Conservation (phyloP, 2,329 filamentous ascomycete genomes). For the Claviceps sp. region DNA sequence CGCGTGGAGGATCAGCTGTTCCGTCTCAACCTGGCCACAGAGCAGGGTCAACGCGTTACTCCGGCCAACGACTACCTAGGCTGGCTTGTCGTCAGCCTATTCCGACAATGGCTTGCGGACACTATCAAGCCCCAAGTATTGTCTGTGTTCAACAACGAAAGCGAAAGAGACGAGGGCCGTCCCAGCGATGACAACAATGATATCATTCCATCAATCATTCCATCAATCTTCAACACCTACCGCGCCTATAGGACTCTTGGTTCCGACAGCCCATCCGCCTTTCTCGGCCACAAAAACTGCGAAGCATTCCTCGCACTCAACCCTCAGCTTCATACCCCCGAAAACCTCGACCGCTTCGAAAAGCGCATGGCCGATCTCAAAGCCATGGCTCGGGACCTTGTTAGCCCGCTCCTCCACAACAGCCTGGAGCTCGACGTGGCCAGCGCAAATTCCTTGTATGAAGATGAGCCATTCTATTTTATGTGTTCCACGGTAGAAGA, state of each 20-base stretch:
- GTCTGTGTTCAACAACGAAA: conserved; percentile 17
- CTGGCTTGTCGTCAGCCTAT: conserved; percentile 78
- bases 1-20: too few relatives aligned
- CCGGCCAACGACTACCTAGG: conserved; percentile 72
- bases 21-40: too few relatives aligned
- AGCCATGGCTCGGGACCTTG: too few relatives aligned
- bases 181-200: conserved; percentile 8
- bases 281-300: too few relatives aligned
- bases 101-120: conserved; percentile 32
- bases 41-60: conserved; percentile 68
- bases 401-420: too few relatives aligned
- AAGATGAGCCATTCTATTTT: conserved; percentile 32
- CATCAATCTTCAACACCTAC: conserved; percentile 47
- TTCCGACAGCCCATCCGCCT: conserved; percentile 16
- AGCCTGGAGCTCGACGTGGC: too few relatives aligned
- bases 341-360: too few relatives aligned
- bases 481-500: conserved; percentile 36
- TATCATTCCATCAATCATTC: conserved; percentile 32
- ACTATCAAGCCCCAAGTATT: conserved; percentile 61
- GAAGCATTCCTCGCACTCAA: too few relatives aligned
- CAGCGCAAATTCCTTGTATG: conserved; percentile 17
- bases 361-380: too few relatives aligned
- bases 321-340: too few relatives aligned
- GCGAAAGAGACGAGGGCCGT: background rate
- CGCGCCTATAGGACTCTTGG: conserved; percentile 70